Conservation (phyloP, 768 basidiomycete species). For the Clavulina sp. region DNA sequence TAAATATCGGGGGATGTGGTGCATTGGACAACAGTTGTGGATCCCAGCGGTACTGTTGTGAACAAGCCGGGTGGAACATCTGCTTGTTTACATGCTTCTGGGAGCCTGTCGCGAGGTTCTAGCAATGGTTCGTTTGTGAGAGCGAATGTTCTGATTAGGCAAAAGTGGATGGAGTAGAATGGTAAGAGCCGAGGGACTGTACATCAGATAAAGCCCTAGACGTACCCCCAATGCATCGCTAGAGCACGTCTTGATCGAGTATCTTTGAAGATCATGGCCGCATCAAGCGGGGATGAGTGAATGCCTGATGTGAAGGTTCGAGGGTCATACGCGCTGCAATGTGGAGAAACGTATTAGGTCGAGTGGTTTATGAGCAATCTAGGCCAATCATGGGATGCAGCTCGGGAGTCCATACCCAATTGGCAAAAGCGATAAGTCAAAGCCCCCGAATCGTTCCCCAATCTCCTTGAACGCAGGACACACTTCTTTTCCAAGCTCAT, state of each 20-base stretch:
- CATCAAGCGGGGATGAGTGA: slow-evolving; percentile 50
- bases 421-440: slow-evolving; percentile 54
- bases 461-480: slow-evolving; percentile 65
- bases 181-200: too few species aligned
- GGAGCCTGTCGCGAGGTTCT: too few species aligned
- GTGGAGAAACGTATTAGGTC: not conserved
- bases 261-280: slow-evolving; percentile 49
- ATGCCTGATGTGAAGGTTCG: slow-evolving; percentile 38
- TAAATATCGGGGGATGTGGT: too few species aligned
- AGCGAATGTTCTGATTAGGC: too few species aligned
- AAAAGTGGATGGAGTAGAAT: too few species aligned
- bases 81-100: too few species aligned
- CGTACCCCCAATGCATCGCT: slow-evolving; percentile 57
- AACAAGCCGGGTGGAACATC: too few species aligned
- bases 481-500: slow-evolving; percentile 30
- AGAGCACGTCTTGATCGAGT: slow-evolving; percentile 39
- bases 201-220: too few species aligned
- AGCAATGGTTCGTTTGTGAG: too few species aligned
- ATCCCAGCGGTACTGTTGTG: too few species aligned
- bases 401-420: slow-evolving; percentile 22
- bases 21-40: too few species aligned
- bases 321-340: slow-evolving; percentile 38
- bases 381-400: not conserved
- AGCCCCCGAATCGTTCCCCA: slow-evolving; percentile 40
- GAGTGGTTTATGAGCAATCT: not conserved